phyloP scores from a whole-genome alignment of 2,329 filamentous ascomycete species.

The Lasiodiplodia gonubiensis region DNA sequence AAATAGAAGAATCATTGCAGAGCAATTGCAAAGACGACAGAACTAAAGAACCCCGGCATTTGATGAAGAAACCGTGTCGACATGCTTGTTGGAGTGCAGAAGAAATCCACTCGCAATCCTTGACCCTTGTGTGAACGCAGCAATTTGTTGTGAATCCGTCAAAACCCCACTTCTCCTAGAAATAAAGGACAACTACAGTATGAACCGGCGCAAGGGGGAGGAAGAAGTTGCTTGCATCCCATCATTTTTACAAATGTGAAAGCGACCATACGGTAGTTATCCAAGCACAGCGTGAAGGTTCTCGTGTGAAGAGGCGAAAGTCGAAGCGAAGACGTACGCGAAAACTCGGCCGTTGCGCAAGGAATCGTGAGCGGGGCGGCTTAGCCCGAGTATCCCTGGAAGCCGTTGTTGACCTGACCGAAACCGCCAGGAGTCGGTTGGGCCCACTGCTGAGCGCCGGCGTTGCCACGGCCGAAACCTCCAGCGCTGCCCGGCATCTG shows the following conservation, averaged over 20 bases:
- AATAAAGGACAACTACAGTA: conserved; percentile 29
- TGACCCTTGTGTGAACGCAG: conserved; percentile 29
- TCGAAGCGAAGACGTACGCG: conserved; percentile 27
- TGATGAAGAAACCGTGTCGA: conserved; percentile 28
- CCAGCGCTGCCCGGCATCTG: conserved; percentile 70
- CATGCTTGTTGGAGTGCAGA: conserved; percentile 28
- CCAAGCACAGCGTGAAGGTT: conserved; percentile 28
- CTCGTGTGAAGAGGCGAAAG: conserved; percentile 26
- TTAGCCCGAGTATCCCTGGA: conserved; percentile 66
- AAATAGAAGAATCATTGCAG: conserved; percentile 27
- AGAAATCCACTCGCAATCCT: conserved; percentile 25
- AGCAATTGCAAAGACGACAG: conserved; percentile 27
- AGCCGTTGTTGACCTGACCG: conserved; percentile 59
- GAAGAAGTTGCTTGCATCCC: conserved; percentile 28
- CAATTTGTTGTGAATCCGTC: conserved; percentile 29
- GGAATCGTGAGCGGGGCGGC: conserved; percentile 15
- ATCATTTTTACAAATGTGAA: conserved; percentile 29
- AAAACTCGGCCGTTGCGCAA: conserved; percentile 28
- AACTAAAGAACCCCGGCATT: conserved; percentile 28
- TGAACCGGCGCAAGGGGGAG: conserved; percentile 28
- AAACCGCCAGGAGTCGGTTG: conserved; percentile 55
- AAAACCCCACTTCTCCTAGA: conserved; percentile 27
- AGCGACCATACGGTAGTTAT: conserved; percentile 29
- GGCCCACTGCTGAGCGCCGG: conserved; percentile 57
- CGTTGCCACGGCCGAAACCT: conserved; percentile 78